Percentiles rank a stretch among this genome's conserved stretches.
Evolutionary conservation across 2,329 filamentous ascomycete species (phyloP).

Genomic region (Ophiostoma sp.): DNA sequence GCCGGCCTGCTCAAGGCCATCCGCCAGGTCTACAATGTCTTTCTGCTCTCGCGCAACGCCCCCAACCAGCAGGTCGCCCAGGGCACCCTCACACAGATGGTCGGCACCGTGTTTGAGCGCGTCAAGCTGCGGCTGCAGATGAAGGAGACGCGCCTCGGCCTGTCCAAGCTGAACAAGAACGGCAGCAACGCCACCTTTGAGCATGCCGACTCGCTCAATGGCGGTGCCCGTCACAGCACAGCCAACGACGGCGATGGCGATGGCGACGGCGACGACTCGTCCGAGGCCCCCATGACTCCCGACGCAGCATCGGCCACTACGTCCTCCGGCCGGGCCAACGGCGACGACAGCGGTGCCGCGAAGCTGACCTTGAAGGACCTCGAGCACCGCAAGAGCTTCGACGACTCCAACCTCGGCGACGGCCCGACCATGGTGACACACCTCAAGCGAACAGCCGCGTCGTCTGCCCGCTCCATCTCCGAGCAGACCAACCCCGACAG

Average conservation of each 20-base stretch:
- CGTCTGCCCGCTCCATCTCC: conserved; percentile 43
- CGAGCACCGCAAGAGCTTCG: conserved; percentile 63
- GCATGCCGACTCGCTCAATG: conserved; percentile 36
- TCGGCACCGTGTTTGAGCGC: conserved; percentile 93
- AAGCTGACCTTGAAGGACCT: conserved; percentile 64
- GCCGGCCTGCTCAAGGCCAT: conserved; percentile 94
- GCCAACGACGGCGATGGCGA: conserved; percentile 31
- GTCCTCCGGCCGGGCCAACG: background rate
- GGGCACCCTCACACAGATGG: conserved; percentile 96
- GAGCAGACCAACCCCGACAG: conserved; percentile 53
- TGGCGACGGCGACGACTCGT: conserved; percentile 34
- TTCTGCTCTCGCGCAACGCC: conserved; percentile 87
- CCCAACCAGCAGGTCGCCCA: conserved; percentile 96
- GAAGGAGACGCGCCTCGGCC: conserved; percentile 70
- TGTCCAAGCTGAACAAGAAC: conserved; percentile 48
- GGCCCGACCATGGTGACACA: conserved; percentile 63
- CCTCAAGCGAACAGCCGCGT: conserved; percentile 41
- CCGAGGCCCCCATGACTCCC: conserved; percentile 26
- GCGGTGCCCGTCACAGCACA: conserved; percentile 29
- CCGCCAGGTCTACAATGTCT: conserved; percentile 98
- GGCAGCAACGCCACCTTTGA: conserved; percentile 51
- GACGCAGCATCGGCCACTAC: conserved; percentile 32
- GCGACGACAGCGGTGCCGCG: conserved; percentile 31
- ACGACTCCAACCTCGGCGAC: conserved; percentile 61
- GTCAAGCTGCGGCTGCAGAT: conserved; percentile 81